Evolutionary conservation across 129 eudicot genomes (phyloP), one percentile per base, ranked within the genome.

Genomic region (Logfia minima): DNA sequence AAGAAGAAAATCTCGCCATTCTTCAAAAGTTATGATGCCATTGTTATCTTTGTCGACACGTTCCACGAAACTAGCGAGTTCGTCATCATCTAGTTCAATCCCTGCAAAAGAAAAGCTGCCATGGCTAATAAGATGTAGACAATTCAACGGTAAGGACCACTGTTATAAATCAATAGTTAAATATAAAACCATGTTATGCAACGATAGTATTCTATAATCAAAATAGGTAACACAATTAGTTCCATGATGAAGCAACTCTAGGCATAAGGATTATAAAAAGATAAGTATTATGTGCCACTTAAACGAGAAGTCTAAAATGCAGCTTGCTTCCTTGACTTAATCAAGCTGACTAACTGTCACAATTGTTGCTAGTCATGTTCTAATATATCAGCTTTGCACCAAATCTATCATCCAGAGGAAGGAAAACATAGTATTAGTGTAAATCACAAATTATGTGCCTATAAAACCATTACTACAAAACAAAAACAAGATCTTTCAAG

Each of bases 1-100:
- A 16, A 94, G 86, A 59, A 94, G 91, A 82, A 94, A 94, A 83
- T 94, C 97, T 71, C 98, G 82, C 98, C 98, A 94, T 72, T 94
- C 98, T 83, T 94, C 97, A 71, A 94, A 94, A 13, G 98, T 94
- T 64, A 94, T 94, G 24, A 94, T 90, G 24, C 98, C 98, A 62
- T 94, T 89, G 75, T 87, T 94, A 75, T 94, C 98, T 75, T 94
- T 91, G 73, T 94, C 98, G 16, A 94, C 97, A 70, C 87, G 98
- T 76, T 89, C 98, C 61, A 94, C 98, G 60, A 94, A 94, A 69
- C 88, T 78, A 48, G 98, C 98, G 9, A 94, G 93, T 78, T 91
- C 98, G 18, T 91, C 92, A 61, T 94, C 98, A 73, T 89, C 89
- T 23, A 94, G 83, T 85, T 91, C 92, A 64, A 94, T 94, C 72